Evolutionary conservation across 2,329 filamentous ascomycete species (phyloP), one percentile per base, ranked within the genome.

Genomic region (Fusarium albidum): DNA sequence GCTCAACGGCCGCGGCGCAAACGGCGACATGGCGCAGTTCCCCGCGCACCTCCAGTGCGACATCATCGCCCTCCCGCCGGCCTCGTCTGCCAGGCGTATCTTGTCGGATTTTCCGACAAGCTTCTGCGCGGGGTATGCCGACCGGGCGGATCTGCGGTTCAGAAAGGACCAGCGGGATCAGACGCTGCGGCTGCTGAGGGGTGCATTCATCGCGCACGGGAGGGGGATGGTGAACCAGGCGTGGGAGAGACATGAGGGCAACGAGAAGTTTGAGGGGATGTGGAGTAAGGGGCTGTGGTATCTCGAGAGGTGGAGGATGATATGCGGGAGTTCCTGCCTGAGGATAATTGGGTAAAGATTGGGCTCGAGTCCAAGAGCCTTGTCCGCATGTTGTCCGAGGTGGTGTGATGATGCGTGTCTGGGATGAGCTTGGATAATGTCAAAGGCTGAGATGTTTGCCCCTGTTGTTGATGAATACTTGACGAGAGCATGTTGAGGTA

Each of bases 1-100:
- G 17, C 31, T 55, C 44, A 50, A 50, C 21, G 60, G 60, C 18
- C 51, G 57, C 9, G 60, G 63, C 15, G 43, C 61, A 41, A 61
- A 59, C 35, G 57, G 62, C 25, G 58, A 66, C 34, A 52, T 65
- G 26, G 58, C 61, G 5, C 55, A 63, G 21, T 61, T 65, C 26
- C 51, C 64, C 13, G 54, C 61, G 27, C 49, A 48, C 43, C 32
- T 61, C n/a, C 50, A 58, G 28, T 50, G 48, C 43, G 49, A 61
- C 27, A 15, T 58, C 1, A 29, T 59, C 12, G 37, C 17, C 13
- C 29, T n/a, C 25, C 9, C 33, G 45, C 6, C 39, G 7, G 21
- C 5, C 52, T n/a, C 34, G 55, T 14, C 13, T 17, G 6, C 14
- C 32, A 27, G 11, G 15, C 35, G 25, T 15, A 17, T 51, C 5